A percentile compares a stretch with the other conserved stretches of the same genome.
Conservation (phyloP, 1,284 basidiomycete genomes). For the Microbotryum lychnidis-dioicae region DNA sequence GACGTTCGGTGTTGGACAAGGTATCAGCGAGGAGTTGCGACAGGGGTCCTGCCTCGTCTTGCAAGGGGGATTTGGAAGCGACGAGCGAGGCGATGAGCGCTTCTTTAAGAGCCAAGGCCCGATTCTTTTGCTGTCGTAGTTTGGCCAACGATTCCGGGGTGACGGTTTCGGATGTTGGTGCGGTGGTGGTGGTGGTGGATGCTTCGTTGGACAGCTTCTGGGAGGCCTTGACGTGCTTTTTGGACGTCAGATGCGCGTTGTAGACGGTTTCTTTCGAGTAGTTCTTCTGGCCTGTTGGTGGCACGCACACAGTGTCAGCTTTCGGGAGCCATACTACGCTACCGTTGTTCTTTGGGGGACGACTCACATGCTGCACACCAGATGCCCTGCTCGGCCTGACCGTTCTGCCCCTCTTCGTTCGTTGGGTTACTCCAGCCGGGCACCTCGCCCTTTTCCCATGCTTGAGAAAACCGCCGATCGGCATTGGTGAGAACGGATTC, state of each 20-base stretch:
- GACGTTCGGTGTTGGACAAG: constrained; percentile 89
- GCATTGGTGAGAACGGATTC: constrained; percentile 59
- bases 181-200: constrained; percentile 38
- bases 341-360: constrained; percentile 38
- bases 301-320: neutral
- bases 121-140: constrained; percentile 53
- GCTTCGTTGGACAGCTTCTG: constrained; percentile 48
- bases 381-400: constrained; percentile 53
- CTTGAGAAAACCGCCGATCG: constrained; percentile 60
- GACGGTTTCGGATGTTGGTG: constrained; percentile 32
- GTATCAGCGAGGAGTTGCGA: constrained; percentile 68
- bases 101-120: constrained; percentile 63
- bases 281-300: constrained; percentile 64
- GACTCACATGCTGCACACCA: constrained; percentile 92
- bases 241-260: constrained; percentile 87
- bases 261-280: constrained; percentile 98
- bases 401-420: constrained; percentile 39
- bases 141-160: constrained; percentile 21
- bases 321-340: too few relatives aligned
- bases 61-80: constrained; percentile 37
- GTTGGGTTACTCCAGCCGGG: constrained; percentile 62
- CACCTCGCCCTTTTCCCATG: constrained; percentile 71
- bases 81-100: constrained; percentile 63
- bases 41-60: constrained; percentile 43
- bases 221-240: constrained; percentile 85